Conservation (phyloP, 306 rosid genomes). For the Castanea crenata region DNA sequence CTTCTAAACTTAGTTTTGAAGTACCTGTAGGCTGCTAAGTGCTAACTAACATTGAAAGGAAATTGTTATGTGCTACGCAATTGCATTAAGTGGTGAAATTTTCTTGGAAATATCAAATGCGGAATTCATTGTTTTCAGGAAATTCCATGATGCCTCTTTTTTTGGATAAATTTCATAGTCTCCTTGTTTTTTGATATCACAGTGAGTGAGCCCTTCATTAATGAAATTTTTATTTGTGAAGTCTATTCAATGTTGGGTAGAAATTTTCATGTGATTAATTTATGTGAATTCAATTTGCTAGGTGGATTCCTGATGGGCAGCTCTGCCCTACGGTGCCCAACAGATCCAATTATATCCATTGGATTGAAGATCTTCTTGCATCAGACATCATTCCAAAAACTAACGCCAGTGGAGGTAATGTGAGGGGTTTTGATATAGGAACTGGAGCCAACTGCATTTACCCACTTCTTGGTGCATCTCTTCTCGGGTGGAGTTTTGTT, state of each 20-base stretch:
- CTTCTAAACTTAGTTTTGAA: not conserved
- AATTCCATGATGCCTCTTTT: not conserved
- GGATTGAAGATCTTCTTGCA: conserved; percentile 77
- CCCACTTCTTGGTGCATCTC: conserved; percentile 93
- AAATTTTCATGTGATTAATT: conserved; percentile 5
- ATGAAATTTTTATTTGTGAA: not conserved
- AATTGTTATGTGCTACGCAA: too few relatives aligned
- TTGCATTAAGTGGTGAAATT: not conserved
- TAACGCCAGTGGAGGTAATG: conserved; percentile 26
- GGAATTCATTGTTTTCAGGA: too few relatives aligned
- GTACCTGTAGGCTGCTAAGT: too few relatives aligned
- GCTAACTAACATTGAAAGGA: too few relatives aligned
- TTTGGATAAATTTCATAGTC: not conserved
- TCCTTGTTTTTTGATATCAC: not conserved
- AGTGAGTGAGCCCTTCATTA: not conserved
- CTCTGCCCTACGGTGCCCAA: conserved; percentile 92
- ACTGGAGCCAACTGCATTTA: conserved; percentile 93
- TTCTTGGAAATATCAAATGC: not conserved
- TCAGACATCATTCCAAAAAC: conserved; percentile 55
- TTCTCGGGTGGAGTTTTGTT: conserved; percentile 81
- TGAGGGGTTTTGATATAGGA: conserved; percentile 91
- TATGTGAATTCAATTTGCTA: conserved; percentile 25
- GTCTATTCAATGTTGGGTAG: not conserved
- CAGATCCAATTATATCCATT: conserved; percentile 86
- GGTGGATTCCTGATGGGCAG: conserved; percentile 99